Base-by-base conservation (phyloP, 2,329 filamentous ascomycete species). In the Fusarium robinianum region DNA sequence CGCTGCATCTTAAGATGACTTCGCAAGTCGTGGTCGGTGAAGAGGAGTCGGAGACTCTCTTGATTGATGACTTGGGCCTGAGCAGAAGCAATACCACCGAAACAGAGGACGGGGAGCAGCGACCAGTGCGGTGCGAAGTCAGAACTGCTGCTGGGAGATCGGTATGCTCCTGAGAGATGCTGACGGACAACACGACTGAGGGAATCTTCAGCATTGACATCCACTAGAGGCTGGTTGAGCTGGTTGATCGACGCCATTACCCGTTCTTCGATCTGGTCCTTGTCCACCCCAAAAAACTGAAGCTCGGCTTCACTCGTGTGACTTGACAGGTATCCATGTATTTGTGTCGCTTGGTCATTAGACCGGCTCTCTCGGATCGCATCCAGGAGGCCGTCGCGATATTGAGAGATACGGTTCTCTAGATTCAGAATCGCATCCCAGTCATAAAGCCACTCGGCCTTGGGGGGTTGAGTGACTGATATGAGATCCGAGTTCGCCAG, bases 21-120 rank as follows among this genome's bases (percentile, higher is more conserved):
- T 11, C 81, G 79, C 4, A 99, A 69, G 8, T 81, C 73, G 61
- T 95, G 88, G 5, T 82, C 76, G 12, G 78, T 78, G 63, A 96
- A 95, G 14, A 97, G 78, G 7, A 95, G 72, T 39, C 69, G 72
- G 57, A 96, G 79, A 43, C 87, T 88, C 38, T 88, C 85, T 19
- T 81, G 81, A 55, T 91, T 94, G 24, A 96, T 77, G 1, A 95
- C 72, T 27, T 82, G 79, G 6, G 88, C 83, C 67, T 97, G 92
- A 0, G 83, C 80, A 7, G 79, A 72, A 11, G 95, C 77, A 11
- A 92, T 74, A 0, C 88, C 87, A 2, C 80, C 82, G 57, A 96
- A 86, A 0, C 89, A 95, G 8, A 95, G 72, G 7, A 87, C 70
- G 2, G 88, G 84, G 19, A 79, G 62, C 6, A 85, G 64, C 2